Base-by-base conservation (phyloP, 768 basidiomycete genomes). In the Coprinopsis sp. region DNA sequence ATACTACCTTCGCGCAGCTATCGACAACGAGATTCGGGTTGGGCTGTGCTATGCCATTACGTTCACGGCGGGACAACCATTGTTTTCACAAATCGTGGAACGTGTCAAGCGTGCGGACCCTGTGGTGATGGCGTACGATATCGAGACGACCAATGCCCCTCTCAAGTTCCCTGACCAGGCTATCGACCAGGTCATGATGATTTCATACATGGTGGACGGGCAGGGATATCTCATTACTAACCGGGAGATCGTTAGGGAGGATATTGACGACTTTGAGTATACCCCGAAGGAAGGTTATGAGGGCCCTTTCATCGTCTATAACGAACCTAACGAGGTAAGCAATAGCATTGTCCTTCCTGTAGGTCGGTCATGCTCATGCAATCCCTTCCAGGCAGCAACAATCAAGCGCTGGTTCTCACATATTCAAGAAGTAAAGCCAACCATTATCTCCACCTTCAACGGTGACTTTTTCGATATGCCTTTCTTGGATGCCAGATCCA, bases 151-250 rank as follows among this genome's bases (percentile, higher is more conserved):
- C 1, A 99, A 99, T 68, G 87, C 91, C n/a, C 95, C 96, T n/a
- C 81, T 98, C 57, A 98, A 98, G 66, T 98, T 98, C 61, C 95
- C 96, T 1, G 96, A 98, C 69, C 87, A 93, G 55, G 79, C 82
- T 6, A 84, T 91, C 21, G 96, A 98, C 70, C 94, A 97, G 62
- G 92, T 99, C 57, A 99, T 99, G 95, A 99, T 99, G 96, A 98
- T 99, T 53, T 99, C 96, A 34, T 99, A 98, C 67, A 98, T 99
- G 94, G 73, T 99, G 14, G 96, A 99, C 61, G 95, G 93, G 0
- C 91, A 94, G 64, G 96, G 96, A 0, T 99, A 88, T 61, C 79
- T 99, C 51, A 97, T 99, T 65, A 96, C 92, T 18, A 98, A 98
- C 58, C 78, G 96, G 33, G 96, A 99, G 54, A 97, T 98, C 41